Conservation (phyloP, 768 basidiomycete species). For the Psilocybe azurescens region DNA sequence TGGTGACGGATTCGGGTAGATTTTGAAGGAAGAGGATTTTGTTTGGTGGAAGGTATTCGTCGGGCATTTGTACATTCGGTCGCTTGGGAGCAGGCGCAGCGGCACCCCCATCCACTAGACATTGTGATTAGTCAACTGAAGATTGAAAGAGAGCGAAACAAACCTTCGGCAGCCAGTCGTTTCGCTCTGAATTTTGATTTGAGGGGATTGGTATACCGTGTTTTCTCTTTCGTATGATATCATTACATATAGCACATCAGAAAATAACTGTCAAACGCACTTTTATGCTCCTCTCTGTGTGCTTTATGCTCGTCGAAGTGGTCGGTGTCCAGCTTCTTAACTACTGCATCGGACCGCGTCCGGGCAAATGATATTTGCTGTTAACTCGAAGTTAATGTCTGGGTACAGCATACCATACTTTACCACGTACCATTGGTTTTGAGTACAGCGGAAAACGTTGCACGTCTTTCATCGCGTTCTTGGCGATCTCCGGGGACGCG, state of each 20-base stretch:
- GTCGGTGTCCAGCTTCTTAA: conserved; percentile 72
- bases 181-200: conserved; percentile 87
- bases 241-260: conserved; percentile 8
- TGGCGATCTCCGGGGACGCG: conserved; percentile 78
- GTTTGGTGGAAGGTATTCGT: conserved; percentile 99
- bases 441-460: conserved; percentile 94
- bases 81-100: conserved; percentile 73
- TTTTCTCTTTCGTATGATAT: conserved; percentile 55
- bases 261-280: conserved; percentile 47
- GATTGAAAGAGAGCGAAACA: conserved; percentile 22
- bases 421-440: conserved; percentile 84
- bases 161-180: conserved; percentile 81
- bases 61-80: conserved; percentile 94
- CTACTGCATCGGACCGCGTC: conserved; percentile 89
- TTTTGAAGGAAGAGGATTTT: conserved; percentile 99
- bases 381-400: neutral
- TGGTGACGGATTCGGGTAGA: conserved; percentile 89
- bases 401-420: neutral
- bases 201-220: conserved; percentile 88
- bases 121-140: conserved; percentile 14
- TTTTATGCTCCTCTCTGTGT: conserved; percentile 80
- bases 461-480: conserved; percentile 91
- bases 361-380: conserved; percentile 96
- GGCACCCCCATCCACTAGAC: conserved; percentile 69
- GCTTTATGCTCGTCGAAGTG: conserved; percentile 79